phyloP scores from a whole-genome alignment of 495 filamentous ascomycete species.

The Penicillium mononematosum region DNA sequence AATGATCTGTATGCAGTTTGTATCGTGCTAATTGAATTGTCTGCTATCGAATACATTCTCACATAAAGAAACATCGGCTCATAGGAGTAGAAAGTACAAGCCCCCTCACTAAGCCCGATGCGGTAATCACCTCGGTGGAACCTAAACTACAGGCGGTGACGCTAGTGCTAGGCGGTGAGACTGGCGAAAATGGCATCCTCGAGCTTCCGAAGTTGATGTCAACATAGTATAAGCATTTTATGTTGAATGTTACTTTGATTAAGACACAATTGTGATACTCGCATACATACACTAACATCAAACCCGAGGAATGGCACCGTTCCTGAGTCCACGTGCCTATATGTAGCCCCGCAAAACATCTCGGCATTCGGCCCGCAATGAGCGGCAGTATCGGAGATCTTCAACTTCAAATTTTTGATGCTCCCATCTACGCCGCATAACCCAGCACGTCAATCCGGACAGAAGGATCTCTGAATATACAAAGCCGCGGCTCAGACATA shows the following conservation, averaged over 20 bases:
- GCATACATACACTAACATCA: not conserved
- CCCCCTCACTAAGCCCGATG: slow-evolving; percentile 21
- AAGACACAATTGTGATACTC: not conserved
- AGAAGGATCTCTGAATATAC: slow-evolving; percentile 23
- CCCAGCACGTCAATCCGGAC: slow-evolving; percentile 34
- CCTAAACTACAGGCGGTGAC: slow-evolving; percentile 6
- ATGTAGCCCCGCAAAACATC: slow-evolving; percentile 7
- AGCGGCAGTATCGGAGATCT: slow-evolving; percentile 13
- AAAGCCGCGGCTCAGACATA: not conserved
- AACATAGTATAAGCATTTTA: not conserved
- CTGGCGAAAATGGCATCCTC: slow-evolving; percentile 1
- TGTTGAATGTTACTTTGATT: not conserved
- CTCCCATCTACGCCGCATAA: slow-evolving; percentile 46
- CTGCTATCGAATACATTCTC: not conserved
- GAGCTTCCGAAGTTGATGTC: not conserved
- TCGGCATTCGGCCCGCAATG: slow-evolving; percentile 11
- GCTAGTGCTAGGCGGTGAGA: slow-evolving; percentile 16
- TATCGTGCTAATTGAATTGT: slow-evolving; percentile 16
- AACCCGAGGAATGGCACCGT: not conserved
- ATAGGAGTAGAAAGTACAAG: not conserved
- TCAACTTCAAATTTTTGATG: slow-evolving; percentile 29
- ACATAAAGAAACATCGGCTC: not conserved
- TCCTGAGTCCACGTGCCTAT: not conserved
- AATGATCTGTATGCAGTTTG: slow-evolving; percentile 15
- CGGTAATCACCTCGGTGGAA: slow-evolving; percentile 22